A percentile compares a stretch with the other conserved stretches of the same genome.
These are phyloP conservation scores for Wickerhamia fluorescens DNA, from an alignment of 805 yeast genomes.

Conservation along the genomic window DNA sequence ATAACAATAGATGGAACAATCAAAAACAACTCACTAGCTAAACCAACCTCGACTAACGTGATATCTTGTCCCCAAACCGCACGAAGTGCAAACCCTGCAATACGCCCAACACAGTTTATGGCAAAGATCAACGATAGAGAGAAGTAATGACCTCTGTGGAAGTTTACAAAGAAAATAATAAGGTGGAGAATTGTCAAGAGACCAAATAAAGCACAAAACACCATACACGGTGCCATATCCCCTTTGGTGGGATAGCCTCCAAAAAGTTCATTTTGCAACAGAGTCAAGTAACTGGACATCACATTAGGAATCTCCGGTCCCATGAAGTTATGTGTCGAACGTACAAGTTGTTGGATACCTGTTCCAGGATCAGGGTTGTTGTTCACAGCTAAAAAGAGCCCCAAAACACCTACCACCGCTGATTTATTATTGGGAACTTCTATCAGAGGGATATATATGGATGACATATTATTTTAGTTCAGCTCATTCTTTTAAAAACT, in stretches of 20 bases:
- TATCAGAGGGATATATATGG: no score
- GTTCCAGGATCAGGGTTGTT: slow-evolving; percentile 45
- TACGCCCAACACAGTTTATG: slow-evolving; percentile 6
- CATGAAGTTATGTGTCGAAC: slow-evolving; percentile 1
- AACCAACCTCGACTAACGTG: slow-evolving; percentile 5
- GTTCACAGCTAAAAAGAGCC: slow-evolving; percentile 15
- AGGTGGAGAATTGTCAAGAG: slow-evolving; percentile 6
- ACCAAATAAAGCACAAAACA: slow-evolving; percentile 7
- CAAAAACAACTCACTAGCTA: slow-evolving; percentile 8
- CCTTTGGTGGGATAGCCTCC: slow-evolving; percentile 9
- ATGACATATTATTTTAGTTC: no score
- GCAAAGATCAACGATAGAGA: slow-evolving; percentile 8
- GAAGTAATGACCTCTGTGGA: slow-evolving; percentile 10
- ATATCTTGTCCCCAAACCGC: slow-evolving; percentile 7
- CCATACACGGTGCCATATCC: slow-evolving; percentile 9
- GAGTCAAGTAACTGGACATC: slow-evolving; percentile 3
- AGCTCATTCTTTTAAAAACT: no score
- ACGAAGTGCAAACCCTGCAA: slow-evolving; percentile 9
- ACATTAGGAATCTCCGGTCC: slow-evolving; percentile 4
- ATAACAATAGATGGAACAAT: slow-evolving; percentile 10
- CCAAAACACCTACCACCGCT: slow-evolving; percentile 8
- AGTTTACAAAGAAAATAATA: slow-evolving; percentile 7
- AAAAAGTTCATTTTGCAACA: slow-evolving; percentile 7
- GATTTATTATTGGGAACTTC: no score
- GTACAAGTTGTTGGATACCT: slow-evolving; percentile 24